A percentile compares a stretch with the other conserved stretches of the same genome.
phyloP scores from a whole-genome alignment of 768 basidiomycete genomes.

The Tricholoma matsutake region DNA sequence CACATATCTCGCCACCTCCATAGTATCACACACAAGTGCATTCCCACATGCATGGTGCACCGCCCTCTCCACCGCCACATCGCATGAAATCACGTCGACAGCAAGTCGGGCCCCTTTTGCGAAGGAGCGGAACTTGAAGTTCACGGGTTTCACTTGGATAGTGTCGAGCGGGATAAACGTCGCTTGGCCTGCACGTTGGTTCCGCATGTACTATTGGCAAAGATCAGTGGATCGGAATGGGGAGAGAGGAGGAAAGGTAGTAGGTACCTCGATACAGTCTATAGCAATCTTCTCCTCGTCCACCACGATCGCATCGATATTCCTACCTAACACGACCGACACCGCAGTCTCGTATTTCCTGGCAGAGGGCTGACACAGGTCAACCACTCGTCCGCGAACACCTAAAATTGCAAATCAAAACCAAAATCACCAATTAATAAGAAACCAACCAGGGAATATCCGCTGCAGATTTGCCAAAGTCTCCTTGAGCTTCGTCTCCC shows the following conservation, averaged over 20 bases:
- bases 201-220: slow-evolving; percentile 79
- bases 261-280: slow-evolving; percentile 87
- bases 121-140: slow-evolving; percentile 92
- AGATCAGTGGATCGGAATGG: neutral
- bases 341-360: slow-evolving; percentile 92
- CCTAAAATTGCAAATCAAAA: slow-evolving; percentile 40
- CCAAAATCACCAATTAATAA: neutral
- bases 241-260: slow-evolving; percentile 7
- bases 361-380: slow-evolving; percentile 91
- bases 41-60: slow-evolving; percentile 97
- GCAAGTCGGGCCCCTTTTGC: slow-evolving; percentile 85
- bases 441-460: slow-evolving; percentile 76
- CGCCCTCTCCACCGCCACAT: slow-evolving; percentile 84
- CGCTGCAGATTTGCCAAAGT: slow-evolving; percentile 79
- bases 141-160: slow-evolving; percentile 89
- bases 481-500: slow-evolving; percentile 82
- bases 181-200: slow-evolving; percentile 91
- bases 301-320: slow-evolving; percentile 94
- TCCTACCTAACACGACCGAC: slow-evolving; percentile 87
- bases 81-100: slow-evolving; percentile 81
- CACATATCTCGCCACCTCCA: slow-evolving; percentile 88
- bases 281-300: slow-evolving; percentile 97
- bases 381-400: slow-evolving; percentile 88
- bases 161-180: slow-evolving; percentile 99
- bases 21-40: slow-evolving; percentile 91